These are phyloP conservation scores for Sutorius australiensis DNA, from an alignment of 768 basidiomycete genomes.

Conservation along the genomic window DNA sequence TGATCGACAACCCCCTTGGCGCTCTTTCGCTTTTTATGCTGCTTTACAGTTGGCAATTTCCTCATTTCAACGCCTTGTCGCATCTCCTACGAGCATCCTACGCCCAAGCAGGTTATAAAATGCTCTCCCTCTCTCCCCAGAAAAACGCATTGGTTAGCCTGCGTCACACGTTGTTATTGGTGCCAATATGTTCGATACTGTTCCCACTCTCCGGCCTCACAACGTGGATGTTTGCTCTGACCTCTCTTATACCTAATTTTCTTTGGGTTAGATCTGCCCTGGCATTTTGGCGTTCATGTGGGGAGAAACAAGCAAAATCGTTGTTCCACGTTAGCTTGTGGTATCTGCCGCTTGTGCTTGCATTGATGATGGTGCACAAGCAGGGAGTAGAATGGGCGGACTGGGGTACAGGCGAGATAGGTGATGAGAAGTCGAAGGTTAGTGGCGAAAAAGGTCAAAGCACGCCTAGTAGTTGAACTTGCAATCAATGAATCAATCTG, in stretches of 20 bases:
- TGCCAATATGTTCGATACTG: conserved; percentile 75
- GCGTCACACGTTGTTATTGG: conserved; percentile 72
- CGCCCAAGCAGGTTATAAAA: conserved; percentile 88
- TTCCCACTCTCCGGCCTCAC: conserved; percentile 89
- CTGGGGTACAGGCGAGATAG: conserved; percentile 34
- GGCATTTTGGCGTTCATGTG: conserved; percentile 67
- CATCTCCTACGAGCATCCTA: conserved; percentile 84
- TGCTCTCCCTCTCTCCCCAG: conserved; percentile 78
- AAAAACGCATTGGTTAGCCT: conserved; percentile 85
- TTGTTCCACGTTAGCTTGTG: conserved; percentile 82
- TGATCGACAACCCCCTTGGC: conserved; percentile 76
- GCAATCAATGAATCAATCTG: no score
- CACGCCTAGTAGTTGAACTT: not conserved
- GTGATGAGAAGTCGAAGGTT: not conserved
- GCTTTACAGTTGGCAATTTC: conserved; percentile 97
- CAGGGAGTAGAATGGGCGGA: conserved; percentile 74
- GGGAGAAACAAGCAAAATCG: conserved; percentile 72
- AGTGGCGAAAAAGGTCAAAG: not conserved
- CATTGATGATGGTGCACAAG: conserved; percentile 94
- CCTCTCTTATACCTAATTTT: conserved; percentile 71
- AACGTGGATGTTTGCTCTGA: conserved; percentile 84
- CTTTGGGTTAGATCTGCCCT: conserved; percentile 67
- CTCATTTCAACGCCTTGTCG: conserved; percentile 94
- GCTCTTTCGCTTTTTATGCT: conserved; percentile 79
- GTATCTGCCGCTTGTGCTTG: conserved; percentile 87